These are phyloP conservation scores for Leccinum boreale DNA, from an alignment of 768 basidiomycete genomes.

Conservation along the genomic window DNA sequence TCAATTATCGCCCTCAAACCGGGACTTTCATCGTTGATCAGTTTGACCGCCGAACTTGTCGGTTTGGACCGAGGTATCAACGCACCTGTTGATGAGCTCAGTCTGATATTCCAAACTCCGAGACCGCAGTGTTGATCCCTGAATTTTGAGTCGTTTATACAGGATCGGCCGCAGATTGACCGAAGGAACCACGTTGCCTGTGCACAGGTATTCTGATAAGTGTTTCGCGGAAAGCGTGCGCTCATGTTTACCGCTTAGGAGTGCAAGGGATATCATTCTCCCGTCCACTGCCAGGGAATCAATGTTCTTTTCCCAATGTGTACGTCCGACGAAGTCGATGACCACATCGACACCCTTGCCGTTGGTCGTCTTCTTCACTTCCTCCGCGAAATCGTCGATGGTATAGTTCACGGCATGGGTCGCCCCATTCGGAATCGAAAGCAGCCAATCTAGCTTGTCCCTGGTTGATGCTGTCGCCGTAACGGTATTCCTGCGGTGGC, in stretches of 20 bases:
- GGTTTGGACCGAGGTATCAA: conserved; percentile 25
- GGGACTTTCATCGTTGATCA: conserved; percentile 4
- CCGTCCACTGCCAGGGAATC: conserved; percentile 69
- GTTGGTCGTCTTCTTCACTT: conserved; percentile 64
- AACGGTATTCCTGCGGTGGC: conserved; percentile 51
- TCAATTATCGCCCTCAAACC: conserved; percentile 58
- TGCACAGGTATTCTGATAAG: conserved; percentile 15
- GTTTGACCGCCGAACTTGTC: not conserved
- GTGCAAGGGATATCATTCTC: conserved; percentile 64
- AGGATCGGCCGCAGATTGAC: conserved; percentile 66
- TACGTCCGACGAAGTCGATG: conserved; percentile 80
- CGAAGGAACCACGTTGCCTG: conserved; percentile 51
- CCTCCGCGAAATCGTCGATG: conserved; percentile 73
- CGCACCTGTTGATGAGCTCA: conserved; percentile 59
- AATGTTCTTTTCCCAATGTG: conserved; percentile 73
- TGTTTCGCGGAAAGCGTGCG: conserved; percentile 17
- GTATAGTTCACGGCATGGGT: conserved; percentile 84
- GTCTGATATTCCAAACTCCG: conserved; percentile 75
- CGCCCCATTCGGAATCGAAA: conserved; percentile 61
- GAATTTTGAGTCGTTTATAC: conserved; percentile 81
- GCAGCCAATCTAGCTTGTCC: conserved; percentile 78
- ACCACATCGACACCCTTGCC: conserved; percentile 78
- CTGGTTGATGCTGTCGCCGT: conserved; percentile 83
- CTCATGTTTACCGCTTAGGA: conserved; percentile 56
- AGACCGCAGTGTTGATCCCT: conserved; percentile 83